These are phyloP conservation scores for Meyerozyma smithsonii DNA, from an alignment of 1,139 yeast species.

Conservation along the genomic window DNA sequence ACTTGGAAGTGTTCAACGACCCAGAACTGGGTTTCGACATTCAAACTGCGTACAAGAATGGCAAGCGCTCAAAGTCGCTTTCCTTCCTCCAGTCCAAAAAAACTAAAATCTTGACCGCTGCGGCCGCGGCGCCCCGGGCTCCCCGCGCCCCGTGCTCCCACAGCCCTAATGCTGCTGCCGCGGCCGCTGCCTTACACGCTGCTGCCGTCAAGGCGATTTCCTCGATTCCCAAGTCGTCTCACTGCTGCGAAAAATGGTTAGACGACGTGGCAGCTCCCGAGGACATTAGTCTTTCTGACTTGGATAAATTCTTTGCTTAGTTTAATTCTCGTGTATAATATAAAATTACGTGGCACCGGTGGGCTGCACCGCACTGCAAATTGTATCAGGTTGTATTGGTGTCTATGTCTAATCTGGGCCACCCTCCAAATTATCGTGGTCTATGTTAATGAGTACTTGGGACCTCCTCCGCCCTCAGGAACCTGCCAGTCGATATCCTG, in stretches of 20 bases:
- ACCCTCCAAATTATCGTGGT: no score
- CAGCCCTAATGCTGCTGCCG: slow-evolving; percentile 62
- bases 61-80: slow-evolving; percentile 62
- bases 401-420: neutral
- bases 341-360: neutral
- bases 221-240: slow-evolving; percentile 11
- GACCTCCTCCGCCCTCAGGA: slow-evolving; percentile 99
- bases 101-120: slow-evolving; percentile 60
- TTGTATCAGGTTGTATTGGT: neutral
- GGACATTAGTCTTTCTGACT: slow-evolving; percentile 65
- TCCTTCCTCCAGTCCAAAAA: slow-evolving; percentile 50
- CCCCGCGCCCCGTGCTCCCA: slow-evolving; percentile 55
- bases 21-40: slow-evolving; percentile 21
- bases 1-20: slow-evolving; percentile 42
- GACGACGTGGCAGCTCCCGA: slow-evolving; percentile 76
- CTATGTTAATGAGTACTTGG: slow-evolving; percentile 79
- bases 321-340: slow-evolving; percentile 3
- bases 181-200: slow-evolving; percentile 71
- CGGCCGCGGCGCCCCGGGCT: slow-evolving; percentile 80
- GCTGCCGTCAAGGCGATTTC: slow-evolving; percentile 58
- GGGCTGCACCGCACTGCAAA: neutral
- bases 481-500: slow-evolving; percentile 94
- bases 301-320: slow-evolving; percentile 53
- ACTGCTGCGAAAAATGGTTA: slow-evolving; percentile 49
- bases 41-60: slow-evolving; percentile 33